Percentiles rank a stretch among this genome's conserved stretches.
These are phyloP conservation scores for Curvularia verruculosa DNA, from an alignment of 2,329 filamentous ascomycete species.

Conservation along the genomic window DNA sequence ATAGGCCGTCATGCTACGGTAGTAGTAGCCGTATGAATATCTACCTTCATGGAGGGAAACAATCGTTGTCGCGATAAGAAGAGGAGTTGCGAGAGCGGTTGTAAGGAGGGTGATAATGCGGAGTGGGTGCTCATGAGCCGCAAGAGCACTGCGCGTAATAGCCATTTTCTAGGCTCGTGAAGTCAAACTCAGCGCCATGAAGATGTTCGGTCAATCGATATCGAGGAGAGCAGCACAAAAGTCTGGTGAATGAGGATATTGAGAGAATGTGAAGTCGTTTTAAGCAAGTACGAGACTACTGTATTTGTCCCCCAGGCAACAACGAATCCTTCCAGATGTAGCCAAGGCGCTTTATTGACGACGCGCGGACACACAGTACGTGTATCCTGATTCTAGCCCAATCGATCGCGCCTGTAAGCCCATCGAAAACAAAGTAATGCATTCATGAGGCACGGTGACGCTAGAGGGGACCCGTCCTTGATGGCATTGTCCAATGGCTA, in stretches of 20 bases:
- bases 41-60: constrained; percentile 6
- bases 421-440: not conserved
- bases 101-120: constrained; percentile 17
- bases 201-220: not conserved
- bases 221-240: not conserved
- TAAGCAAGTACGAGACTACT: not conserved
- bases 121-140: constrained; percentile 16
- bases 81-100: constrained; percentile 15
- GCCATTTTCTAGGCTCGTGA: not conserved
- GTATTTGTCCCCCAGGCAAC: constrained; percentile 22
- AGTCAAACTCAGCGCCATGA: not conserved
- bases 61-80: constrained; percentile 21
- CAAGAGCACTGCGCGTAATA: not conserved
- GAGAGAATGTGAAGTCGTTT: not conserved
- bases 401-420: not conserved
- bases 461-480: not conserved
- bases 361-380: constrained; percentile 15
- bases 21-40: not conserved
- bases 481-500: not conserved
- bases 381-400: not conserved
- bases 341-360: constrained; percentile 1
- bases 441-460: not conserved
- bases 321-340: not conserved
- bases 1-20: constrained; percentile 12
- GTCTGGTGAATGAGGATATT: not conserved